Evolutionary conservation across 306 rosid genomes (phyloP).

Genomic region (Prunus mume): DNA sequence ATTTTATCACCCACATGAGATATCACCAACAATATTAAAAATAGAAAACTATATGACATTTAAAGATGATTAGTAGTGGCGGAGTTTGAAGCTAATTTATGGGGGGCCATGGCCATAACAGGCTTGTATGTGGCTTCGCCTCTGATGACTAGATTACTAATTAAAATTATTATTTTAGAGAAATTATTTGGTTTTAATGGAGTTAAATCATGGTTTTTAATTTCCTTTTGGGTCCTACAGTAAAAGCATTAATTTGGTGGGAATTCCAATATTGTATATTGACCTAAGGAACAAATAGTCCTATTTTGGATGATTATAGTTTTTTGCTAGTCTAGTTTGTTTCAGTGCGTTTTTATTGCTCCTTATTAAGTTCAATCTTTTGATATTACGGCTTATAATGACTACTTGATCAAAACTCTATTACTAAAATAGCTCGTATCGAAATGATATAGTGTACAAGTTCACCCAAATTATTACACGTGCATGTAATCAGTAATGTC

Average conservation of each 20-base stretch:
- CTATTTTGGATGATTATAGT: not conserved
- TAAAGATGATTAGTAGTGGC: not conserved
- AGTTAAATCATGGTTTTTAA: not conserved
- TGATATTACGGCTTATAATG: no score
- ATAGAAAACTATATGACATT: not conserved
- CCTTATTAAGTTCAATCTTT: no score
- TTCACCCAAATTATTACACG: not conserved
- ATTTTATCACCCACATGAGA: no score
- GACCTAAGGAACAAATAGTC: not conserved
- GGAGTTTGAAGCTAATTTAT: no score
- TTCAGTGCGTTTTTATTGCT: not conserved
- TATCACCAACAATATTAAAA: not conserved
- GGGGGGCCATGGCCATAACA: no score
- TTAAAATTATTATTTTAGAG: not conserved
- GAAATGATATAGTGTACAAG: no score
- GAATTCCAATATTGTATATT: not conserved
- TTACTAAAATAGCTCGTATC: not conserved
- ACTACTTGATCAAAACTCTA: no score
- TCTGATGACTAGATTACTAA: not conserved
- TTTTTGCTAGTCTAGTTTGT: not conserved
- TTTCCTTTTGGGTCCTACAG: slow-evolving; percentile 10
- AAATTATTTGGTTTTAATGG: not conserved
- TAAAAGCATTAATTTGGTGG: not conserved
- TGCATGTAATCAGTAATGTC: no score
- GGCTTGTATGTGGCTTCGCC: no score